These are phyloP conservation scores for Chlorella sp. DNA, from an alignment of 139 green algal genomes.

Conservation along the genomic window DNA sequence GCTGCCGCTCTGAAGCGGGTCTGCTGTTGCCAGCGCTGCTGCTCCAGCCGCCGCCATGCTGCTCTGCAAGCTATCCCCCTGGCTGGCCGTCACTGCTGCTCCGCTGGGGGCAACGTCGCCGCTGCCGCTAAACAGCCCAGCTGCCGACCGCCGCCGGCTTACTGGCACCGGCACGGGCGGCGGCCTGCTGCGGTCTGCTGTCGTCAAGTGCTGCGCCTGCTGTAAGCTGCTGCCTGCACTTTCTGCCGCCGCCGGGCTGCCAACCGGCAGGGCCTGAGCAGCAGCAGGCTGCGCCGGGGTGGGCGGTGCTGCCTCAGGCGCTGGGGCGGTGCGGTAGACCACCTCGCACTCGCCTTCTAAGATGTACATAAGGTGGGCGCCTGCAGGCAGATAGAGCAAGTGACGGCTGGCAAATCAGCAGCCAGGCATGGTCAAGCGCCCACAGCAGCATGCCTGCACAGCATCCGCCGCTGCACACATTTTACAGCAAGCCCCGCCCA, in stretches of 20 bases:
- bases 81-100: background rate
- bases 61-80: background rate
- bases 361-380: conserved; percentile 54
- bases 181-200: background rate
- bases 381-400: background rate
- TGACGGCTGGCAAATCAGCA: too few species aligned
- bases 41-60: background rate
- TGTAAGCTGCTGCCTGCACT: too few species aligned
- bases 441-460: too few species aligned
- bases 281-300: background rate
- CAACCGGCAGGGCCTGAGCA: too few species aligned
- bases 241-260: too few species aligned
- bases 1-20: background rate
- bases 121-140: conserved; percentile 8
- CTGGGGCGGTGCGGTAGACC: conserved; percentile 20
- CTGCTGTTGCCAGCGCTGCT: background rate
- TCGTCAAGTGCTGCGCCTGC: background rate
- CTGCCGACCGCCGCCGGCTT: background rate
- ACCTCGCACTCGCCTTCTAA: conserved; percentile 58
- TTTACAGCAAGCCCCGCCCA: too few species aligned
- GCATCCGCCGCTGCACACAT: too few species aligned
- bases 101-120: too few species aligned
- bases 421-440: too few species aligned
- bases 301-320: background rate
- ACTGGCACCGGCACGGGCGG: background rate